Percentiles rank a stretch among this genome's conserved stretches.
Conservation (phyloP, 495 filamentous ascomycete species). For the Thermothielavioides terrestris region DNA sequence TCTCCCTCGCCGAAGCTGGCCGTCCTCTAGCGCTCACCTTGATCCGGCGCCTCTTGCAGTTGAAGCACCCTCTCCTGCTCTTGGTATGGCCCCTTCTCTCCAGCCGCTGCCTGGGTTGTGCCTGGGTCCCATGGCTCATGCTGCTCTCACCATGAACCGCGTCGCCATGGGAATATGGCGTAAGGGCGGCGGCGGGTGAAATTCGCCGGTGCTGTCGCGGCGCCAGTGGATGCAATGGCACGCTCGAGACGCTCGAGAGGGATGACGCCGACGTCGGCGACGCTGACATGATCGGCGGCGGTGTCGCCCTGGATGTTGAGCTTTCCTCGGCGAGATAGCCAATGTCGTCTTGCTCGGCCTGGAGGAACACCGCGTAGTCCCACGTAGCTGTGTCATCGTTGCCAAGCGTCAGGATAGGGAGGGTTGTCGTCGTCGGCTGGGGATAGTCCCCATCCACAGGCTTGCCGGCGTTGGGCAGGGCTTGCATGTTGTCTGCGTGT, state of each 20-base stretch:
- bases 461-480: neutral
- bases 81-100: conserved; percentile 50
- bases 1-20: neutral
- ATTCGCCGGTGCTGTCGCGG: neutral
- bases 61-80: conserved; percentile 53
- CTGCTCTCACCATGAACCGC: neutral
- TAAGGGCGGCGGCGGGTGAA: neutral
- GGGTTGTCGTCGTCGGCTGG: conserved; percentile 13
- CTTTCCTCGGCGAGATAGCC: conserved; percentile 28
- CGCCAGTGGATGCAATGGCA: neutral
- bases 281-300: neutral
- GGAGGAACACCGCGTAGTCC: conserved; percentile 25
- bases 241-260: too few relatives aligned
- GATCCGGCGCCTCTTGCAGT: conserved; percentile 55
- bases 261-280: conserved; percentile 2
- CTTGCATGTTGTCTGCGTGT: neutral
- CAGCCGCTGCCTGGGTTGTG: conserved; percentile 20
- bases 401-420: conserved; percentile 20
- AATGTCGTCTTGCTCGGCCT: conserved; percentile 19
- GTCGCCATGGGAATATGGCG: neutral
- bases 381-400: conserved; percentile 10
- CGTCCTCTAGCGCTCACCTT: too few relatives aligned
- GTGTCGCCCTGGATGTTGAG: conserved; percentile 8
- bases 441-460: neutral
- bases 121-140: neutral